A percentile compares a stretch with the other conserved stretches of the same genome.
phyloP scores from a whole-genome alignment of 2,329 filamentous ascomycete genomes.

The Colletotrichum eleusines region DNA sequence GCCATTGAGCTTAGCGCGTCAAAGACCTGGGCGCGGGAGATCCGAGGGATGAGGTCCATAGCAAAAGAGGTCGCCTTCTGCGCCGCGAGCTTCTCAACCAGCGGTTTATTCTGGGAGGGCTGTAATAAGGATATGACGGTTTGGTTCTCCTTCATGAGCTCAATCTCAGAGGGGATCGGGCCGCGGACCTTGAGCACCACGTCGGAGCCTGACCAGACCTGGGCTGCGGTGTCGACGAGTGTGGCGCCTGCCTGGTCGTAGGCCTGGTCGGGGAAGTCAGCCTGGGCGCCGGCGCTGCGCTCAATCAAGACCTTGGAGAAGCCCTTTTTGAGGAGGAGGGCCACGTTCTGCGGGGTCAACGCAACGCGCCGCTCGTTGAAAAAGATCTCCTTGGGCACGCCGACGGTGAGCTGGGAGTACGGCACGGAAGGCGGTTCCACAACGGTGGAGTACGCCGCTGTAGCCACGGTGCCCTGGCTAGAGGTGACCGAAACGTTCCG shows the following conservation, averaged over 20 bases:
- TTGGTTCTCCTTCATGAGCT: conserved; percentile 74
- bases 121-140: conserved; percentile 88
- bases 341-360: conserved; percentile 85
- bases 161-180: conserved; percentile 77
- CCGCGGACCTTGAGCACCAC: conserved; percentile 88
- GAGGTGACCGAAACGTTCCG: conserved; percentile 51
- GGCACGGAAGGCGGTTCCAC: conserved; percentile 65
- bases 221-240: conserved; percentile 73
- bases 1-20: conserved; percentile 94
- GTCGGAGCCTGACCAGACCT: conserved; percentile 80
- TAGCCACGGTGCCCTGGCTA: conserved; percentile 40
- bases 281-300: conserved; percentile 80
- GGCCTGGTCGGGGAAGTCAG: conserved; percentile 81
- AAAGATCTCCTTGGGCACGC: conserved; percentile 83
- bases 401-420: conserved; percentile 80
- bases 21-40: conserved; percentile 89
- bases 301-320: conserved; percentile 83
- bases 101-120: conserved; percentile 80
- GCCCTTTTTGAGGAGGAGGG: conserved; percentile 86
- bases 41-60: conserved; percentile 93
- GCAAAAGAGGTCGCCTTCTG: conserved; percentile 83
- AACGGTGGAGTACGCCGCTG: conserved; percentile 55
- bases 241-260: conserved; percentile 85
- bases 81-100: conserved; percentile 79
- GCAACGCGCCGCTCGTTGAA: conserved; percentile 85